A percentile compares a stretch with the other conserved stretches of the same genome.
Conservation (phyloP, 2,329 filamentous ascomycete species). For the Aspergillus sojae region DNA sequence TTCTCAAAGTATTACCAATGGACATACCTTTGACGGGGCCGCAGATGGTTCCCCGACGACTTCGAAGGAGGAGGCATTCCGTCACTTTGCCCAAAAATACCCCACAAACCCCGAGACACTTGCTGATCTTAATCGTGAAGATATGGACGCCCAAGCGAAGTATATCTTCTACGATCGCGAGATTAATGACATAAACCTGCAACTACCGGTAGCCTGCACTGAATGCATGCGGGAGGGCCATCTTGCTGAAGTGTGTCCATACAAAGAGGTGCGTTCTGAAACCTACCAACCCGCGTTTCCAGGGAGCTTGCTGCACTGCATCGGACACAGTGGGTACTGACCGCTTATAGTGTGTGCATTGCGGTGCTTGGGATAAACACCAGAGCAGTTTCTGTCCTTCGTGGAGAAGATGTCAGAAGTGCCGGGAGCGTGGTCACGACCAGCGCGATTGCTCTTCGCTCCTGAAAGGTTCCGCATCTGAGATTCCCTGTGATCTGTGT, state of each 20-base stretch:
- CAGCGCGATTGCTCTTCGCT: constrained; percentile 58
- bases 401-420: constrained; percentile 54
- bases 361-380: constrained; percentile 45
- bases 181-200: constrained; percentile 43
- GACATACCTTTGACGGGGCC: constrained; percentile 10
- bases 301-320: not conserved
- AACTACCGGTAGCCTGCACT: constrained; percentile 45
- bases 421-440: constrained; percentile 64
- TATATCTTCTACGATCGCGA: constrained; percentile 44
- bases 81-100: constrained; percentile 38
- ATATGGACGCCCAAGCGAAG: constrained; percentile 44
- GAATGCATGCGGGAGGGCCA: constrained; percentile 48
- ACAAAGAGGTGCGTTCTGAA: constrained; percentile 40
- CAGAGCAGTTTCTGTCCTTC: constrained; percentile 43
- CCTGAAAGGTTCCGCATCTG: constrained; percentile 57
- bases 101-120: constrained; percentile 36
- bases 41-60: constrained; percentile 6
- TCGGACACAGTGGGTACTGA: not conserved
- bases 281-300: not conserved
- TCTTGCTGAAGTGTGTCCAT: constrained; percentile 45
- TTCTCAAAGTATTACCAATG: constrained; percentile 13
- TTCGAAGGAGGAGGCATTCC: constrained; percentile 40
- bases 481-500: constrained; percentile 64
- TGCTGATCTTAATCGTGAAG: constrained; percentile 40
- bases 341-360: constrained; percentile 43